Evolutionary conservation across 2,329 filamentous ascomycete species (phyloP), one percentile per base, ranked within the genome.

Genomic region (Phyllachora maydis): DNA sequence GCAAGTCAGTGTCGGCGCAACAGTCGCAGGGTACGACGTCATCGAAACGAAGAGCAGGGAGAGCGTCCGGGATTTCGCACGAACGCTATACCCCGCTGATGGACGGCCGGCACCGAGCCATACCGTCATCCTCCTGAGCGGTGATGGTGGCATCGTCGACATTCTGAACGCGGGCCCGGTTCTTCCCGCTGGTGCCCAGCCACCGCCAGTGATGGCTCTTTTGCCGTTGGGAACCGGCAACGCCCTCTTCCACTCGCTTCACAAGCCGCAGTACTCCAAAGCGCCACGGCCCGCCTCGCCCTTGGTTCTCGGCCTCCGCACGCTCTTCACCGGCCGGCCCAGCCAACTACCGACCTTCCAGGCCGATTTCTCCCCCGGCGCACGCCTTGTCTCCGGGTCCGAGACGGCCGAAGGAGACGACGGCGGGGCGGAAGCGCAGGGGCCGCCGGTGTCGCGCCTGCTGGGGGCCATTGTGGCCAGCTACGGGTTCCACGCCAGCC

Each of bases 81-180:
- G n/a, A n/a, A n/a, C n/a, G n/a, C n/a, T n/a, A n/a, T n/a, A n/a
- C n/a, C n/a, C n/a, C n/a, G n/a, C n/a, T n/a, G n/a, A n/a, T n/a
- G n/a, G n/a, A n/a, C 30, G 45, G 64, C 13, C 11, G 8, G 47
- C 52, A 53, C 27, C 26, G 46, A 24, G 3, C 9, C 64, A 71
- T 38, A 69, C 70, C 0, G 56, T 93, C 14, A 48, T 93, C 15
- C 59, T 95, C 8, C 56, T 93, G 4, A 85, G 76, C 23, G 85
- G 85, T 5, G 85, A 95, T 43, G 85, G 85, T 9, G 85, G 82
- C 5, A 46, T 91, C 3, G 62, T 82, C 11, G 85, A 95, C 35
- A 53, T 88, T 2, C 54, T 92, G 28, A 90, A 93, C 39, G 28
- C 9, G 19, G 16, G 22, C 7, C 11, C 18, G 16, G 18, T 27